These are phyloP conservation scores for Acacia acuminata DNA, from an alignment of 306 rosid genomes.

Conservation along the genomic window DNA sequence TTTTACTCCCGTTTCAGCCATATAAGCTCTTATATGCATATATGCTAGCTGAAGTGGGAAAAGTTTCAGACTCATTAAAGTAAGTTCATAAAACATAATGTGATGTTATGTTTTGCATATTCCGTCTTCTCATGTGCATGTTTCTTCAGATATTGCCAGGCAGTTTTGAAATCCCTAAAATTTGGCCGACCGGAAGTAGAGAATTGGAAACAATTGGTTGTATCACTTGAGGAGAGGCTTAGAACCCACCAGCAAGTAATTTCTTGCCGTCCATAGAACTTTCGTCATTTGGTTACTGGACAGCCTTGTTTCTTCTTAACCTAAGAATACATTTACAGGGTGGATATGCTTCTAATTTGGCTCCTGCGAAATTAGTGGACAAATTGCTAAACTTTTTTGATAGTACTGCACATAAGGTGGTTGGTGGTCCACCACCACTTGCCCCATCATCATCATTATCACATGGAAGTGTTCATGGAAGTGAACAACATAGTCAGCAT, in stretches of 20 bases:
- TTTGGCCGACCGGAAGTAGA: conserved; percentile 91
- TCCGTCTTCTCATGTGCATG: conserved; percentile 29
- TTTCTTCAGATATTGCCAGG: conserved; percentile 78
- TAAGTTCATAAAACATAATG: conserved; percentile 44
- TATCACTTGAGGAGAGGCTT: conserved; percentile 90
- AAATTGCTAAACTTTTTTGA: conserved; percentile 89
- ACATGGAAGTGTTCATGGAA: conserved; percentile 53
- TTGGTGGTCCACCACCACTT: conserved; percentile 90
- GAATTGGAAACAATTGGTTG: conserved; percentile 71
- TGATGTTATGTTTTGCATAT: conserved; percentile 18
- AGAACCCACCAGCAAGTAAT: conserved; percentile 82
- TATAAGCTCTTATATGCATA: conserved; percentile 87
- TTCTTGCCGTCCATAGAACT: conserved; percentile 20
- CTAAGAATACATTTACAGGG: conserved; percentile 54
- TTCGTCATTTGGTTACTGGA: conserved; percentile 20
- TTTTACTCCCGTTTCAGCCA: conserved; percentile 87
- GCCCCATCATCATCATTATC: conserved; percentile 69
- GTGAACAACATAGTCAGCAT: conserved; percentile 55
- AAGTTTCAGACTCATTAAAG: conserved; percentile 84
- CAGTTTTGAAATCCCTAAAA: conserved; percentile 72
- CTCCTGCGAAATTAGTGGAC: conserved; percentile 78
- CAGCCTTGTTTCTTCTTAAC: conserved; percentile 19
- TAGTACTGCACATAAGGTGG: conserved; percentile 92
- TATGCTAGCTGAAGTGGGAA: conserved; percentile 96
- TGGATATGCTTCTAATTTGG: conserved; percentile 80